Percentiles rank a stretch among this genome's conserved stretches.
phyloP scores from a whole-genome alignment of 805 yeast genomes.

The Kodamaea neixiangensis region DNA sequence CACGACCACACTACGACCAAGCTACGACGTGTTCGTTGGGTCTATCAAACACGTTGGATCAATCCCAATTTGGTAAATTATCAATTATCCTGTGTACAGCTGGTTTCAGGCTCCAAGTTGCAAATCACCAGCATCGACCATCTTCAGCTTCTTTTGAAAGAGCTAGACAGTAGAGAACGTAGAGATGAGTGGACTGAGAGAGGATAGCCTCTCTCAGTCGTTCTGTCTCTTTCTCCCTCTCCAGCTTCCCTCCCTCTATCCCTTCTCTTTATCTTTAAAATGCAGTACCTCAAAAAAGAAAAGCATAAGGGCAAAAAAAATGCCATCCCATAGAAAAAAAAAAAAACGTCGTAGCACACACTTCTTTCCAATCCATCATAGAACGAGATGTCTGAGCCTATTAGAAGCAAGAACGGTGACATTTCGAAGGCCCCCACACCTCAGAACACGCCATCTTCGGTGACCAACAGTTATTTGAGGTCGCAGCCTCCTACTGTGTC shows the following conservation, averaged over 20 bases:
- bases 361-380: not conserved
- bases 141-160: no score
- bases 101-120: not conserved
- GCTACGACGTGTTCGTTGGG: not conserved
- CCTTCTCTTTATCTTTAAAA: not conserved
- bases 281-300: slow-evolving; percentile 2
- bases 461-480: slow-evolving; percentile 70
- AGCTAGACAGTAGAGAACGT: no score
- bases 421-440: slow-evolving; percentile 96
- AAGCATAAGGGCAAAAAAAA: slow-evolving; percentile 4
- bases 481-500: slow-evolving; percentile 55
- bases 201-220: no score
- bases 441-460: slow-evolving; percentile 95
- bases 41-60: not conserved
- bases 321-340: not conserved
- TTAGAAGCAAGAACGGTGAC: slow-evolving; percentile 68
- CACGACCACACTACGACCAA: not conserved
- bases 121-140: not conserved
- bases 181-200: no score
- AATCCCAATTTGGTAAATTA: not conserved
- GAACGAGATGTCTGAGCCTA: slow-evolving; percentile 76
- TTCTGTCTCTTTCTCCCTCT: not conserved
- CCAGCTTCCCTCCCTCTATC: not conserved
- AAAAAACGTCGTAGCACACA: not conserved
- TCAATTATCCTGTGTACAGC: not conserved